A percentile compares a stretch with the other conserved stretches of the same genome.
These are phyloP conservation scores for Acrocalymma vagum DNA, from an alignment of 2,329 filamentous ascomycete genomes.

Conservation along the genomic window DNA sequence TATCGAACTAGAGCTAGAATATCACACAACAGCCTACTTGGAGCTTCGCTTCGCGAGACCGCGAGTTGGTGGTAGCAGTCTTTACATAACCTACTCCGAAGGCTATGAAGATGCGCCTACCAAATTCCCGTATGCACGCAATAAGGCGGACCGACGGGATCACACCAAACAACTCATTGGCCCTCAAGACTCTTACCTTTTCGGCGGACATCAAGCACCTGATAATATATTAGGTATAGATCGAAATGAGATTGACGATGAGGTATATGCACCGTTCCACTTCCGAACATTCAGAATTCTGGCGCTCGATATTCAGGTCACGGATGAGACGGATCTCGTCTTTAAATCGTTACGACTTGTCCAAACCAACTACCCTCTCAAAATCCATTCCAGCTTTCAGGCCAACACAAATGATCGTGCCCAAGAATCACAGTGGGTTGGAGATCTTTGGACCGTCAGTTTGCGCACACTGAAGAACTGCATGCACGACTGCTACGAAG, in stretches of 20 bases:
- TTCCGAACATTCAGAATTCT: constrained; percentile 5
- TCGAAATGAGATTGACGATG: neutral
- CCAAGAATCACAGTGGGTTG: neutral
- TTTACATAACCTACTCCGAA: constrained; percentile 42
- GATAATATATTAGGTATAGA: neutral
- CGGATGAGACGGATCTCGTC: neutral
- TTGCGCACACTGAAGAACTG: constrained; percentile 45
- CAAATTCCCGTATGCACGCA: constrained; percentile 50
- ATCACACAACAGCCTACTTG: constrained; percentile 2
- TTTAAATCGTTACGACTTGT: too few relatives aligned
- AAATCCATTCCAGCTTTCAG: too few relatives aligned
- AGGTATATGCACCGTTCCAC: constrained; percentile 4
- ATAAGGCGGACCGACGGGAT: constrained; percentile 49
- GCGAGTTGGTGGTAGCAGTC: neutral
- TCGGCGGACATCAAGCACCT: neutral
- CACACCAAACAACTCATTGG: constrained; percentile 11
- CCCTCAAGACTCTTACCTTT: constrained; percentile 1
- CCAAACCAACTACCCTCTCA: too few relatives aligned
- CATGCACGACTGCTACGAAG: constrained; percentile 40
- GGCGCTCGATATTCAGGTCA: constrained; percentile 1
- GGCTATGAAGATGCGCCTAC: constrained; percentile 45
- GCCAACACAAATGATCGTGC: neutral
- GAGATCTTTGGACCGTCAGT: constrained; percentile 30
- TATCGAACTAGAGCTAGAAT: constrained; percentile 2
- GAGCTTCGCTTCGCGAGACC: neutral